These are phyloP conservation scores for Aspergillus thermomutatus DNA, from an alignment of 2,329 filamentous ascomycete species.

Conservation along the genomic window DNA sequence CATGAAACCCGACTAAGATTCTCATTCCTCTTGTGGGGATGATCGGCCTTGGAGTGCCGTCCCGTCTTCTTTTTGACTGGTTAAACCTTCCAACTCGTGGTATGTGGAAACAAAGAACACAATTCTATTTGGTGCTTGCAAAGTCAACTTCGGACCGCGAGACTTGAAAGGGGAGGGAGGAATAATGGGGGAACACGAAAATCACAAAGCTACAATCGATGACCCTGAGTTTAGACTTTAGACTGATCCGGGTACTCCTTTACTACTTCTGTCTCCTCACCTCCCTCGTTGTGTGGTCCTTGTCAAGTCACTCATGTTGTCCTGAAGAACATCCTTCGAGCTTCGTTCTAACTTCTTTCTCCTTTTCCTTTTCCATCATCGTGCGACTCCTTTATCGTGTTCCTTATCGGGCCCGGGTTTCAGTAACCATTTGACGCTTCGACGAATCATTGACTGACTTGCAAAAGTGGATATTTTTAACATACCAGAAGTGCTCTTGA, in stretches of 20 bases:
- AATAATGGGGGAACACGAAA: not conserved
- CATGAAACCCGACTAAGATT: conserved; percentile 15
- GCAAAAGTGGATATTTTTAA: not conserved
- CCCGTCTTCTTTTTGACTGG: conserved; percentile 13
- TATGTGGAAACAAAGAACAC: conserved; percentile 1
- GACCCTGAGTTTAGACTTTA: not conserved
- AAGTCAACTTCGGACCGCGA: not conserved
- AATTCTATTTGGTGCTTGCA: not conserved
- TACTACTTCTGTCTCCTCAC: not conserved
- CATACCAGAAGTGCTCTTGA: not conserved
- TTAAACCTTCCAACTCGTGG: conserved; percentile 14
- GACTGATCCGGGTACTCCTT: not conserved
- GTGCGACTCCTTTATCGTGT: not conserved
- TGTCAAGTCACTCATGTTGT: not conserved
- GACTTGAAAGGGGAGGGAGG: not conserved
- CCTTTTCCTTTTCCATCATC: not conserved
- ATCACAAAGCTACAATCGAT: not conserved
- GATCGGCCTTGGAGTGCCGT: conserved; percentile 24
- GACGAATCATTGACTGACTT: not conserved
- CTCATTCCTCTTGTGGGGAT: conserved; percentile 22
- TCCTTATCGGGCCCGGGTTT: not conserved
- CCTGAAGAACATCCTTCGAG: conserved; percentile 5
- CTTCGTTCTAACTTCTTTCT: not conserved
- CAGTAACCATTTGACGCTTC: not conserved
- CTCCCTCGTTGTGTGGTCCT: not conserved